These are phyloP conservation scores for Triticum dicoccoides DNA, from an alignment of 176 grass and related monocot species.

Conservation along the genomic window DNA sequence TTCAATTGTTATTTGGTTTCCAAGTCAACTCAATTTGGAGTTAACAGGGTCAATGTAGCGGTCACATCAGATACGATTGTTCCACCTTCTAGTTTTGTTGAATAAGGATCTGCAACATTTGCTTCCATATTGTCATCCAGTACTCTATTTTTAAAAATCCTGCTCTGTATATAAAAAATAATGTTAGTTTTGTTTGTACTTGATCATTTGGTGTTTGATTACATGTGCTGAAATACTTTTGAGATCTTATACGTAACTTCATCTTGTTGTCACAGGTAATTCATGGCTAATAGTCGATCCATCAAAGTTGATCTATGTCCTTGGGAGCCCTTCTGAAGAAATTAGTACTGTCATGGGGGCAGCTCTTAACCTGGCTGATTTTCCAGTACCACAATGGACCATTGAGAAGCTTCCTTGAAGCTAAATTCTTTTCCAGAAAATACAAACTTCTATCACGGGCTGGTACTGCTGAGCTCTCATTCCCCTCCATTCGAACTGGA, in stretches of 20 bases:
- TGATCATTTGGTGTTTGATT: neutral
- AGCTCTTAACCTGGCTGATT: neutral
- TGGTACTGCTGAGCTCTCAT: neutral
- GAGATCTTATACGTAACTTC: neutral
- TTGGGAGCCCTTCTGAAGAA: neutral
- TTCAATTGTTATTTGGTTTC: too few species aligned
- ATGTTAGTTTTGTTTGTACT: neutral
- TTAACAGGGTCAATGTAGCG: neutral
- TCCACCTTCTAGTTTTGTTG: neutral
- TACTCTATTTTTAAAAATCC: neutral
- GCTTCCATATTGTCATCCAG: neutral
- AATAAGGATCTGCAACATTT: neutral
- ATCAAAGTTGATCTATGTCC: neutral
- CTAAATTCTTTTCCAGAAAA: neutral
- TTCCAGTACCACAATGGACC: neutral
- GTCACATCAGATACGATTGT: neutral
- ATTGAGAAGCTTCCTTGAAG: neutral
- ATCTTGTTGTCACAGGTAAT: constrained; percentile 2
- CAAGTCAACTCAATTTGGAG: neutral
- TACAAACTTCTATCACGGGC: neutral
- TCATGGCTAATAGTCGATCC: neutral
- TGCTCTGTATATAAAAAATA: neutral
- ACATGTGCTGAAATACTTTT: neutral
- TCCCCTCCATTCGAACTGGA: neutral
- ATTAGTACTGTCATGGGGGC: neutral